phyloP scores from a whole-genome alignment of 2,329 filamentous ascomycete species.

The Shiraia sp. region DNA sequence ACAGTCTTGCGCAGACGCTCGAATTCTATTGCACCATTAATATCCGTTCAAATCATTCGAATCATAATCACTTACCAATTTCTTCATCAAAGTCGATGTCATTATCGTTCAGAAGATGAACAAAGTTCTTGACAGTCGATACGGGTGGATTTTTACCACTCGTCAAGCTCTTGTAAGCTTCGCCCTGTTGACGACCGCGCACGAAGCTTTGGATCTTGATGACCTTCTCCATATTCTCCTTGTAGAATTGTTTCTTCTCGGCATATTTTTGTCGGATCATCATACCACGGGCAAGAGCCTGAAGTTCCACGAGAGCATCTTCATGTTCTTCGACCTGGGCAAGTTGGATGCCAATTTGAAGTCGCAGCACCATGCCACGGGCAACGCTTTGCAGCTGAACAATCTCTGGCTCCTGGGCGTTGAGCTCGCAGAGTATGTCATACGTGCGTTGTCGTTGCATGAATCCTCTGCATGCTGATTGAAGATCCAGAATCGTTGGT shows the following conservation, averaged over 20 bases:
- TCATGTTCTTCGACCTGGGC: slow-evolving; percentile 82
- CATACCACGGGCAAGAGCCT: slow-evolving; percentile 73
- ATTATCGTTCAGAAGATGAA: slow-evolving; percentile 95
- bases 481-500: slow-evolving; percentile 63
- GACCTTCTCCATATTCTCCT: slow-evolving; percentile 97
- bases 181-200: slow-evolving; percentile 89
- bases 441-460: slow-evolving; percentile 64
- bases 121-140: slow-evolving; percentile 95
- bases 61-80: slow-evolving; percentile 57
- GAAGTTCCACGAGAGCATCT: slow-evolving; percentile 72
- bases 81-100: slow-evolving; percentile 99
- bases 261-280: slow-evolving; percentile 75
- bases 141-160: slow-evolving; percentile 96
- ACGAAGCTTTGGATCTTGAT: slow-evolving; percentile 98
- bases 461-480: slow-evolving; percentile 69
- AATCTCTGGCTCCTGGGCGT: slow-evolving; percentile 68
- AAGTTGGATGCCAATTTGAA: slow-evolving; percentile 73
- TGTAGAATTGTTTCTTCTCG: slow-evolving; percentile 86
- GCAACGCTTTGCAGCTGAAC: slow-evolving; percentile 73
- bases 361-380: slow-evolving; percentile 78
- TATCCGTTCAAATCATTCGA: neutral
- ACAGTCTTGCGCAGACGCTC: slow-evolving; percentile 93
- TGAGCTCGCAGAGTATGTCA: slow-evolving; percentile 69
- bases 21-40: slow-evolving; percentile 64
- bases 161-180: slow-evolving; percentile 96